Percentiles rank a stretch among this genome's conserved stretches.
Evolutionary conservation across 208 protist species (phyloP).

Genomic region (Naegleria lovaniensis): DNA sequence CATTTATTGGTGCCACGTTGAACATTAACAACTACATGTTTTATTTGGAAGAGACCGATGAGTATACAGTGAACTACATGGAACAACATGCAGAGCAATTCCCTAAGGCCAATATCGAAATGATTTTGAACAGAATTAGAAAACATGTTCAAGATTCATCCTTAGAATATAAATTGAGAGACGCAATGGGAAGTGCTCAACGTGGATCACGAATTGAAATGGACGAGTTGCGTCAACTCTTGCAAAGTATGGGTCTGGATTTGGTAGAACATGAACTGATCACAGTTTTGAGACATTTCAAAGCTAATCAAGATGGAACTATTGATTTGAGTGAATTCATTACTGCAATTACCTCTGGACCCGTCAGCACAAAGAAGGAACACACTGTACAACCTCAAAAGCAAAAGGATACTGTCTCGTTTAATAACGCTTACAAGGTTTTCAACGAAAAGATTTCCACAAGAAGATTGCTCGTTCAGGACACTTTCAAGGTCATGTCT

Average conservation of each 20-base stretch:
- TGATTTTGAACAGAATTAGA: conserved; percentile 58
- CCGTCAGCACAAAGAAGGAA: background rate
- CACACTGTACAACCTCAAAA: background rate
- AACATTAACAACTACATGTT: conserved; percentile 58
- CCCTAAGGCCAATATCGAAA: conserved; percentile 66
- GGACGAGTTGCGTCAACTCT: conserved; percentile 64
- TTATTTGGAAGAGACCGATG: conserved; percentile 72
- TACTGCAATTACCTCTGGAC: conserved; percentile 51
- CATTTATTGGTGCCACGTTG: conserved; percentile 64
- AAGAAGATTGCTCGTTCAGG: conserved; percentile 63
- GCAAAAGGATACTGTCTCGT: conserved; percentile 51
- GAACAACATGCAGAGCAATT: conserved; percentile 68
- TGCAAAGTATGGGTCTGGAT: conserved; percentile 67
- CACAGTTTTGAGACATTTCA: conserved; percentile 78
- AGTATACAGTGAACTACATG: conserved; percentile 80
- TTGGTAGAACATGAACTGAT: conserved; percentile 77
- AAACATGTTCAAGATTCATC: conserved; percentile 59
- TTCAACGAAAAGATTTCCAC: conserved; percentile 64
- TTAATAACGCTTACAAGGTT: conserved; percentile 60
- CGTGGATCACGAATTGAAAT: conserved; percentile 66
- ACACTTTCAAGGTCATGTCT: conserved; percentile 54
- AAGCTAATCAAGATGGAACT: conserved; percentile 75
- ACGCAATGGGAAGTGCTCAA: conserved; percentile 63
- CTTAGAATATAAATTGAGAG: conserved; percentile 61
- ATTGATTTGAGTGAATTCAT: conserved; percentile 67